Conservation (phyloP, 2,329 filamentous ascomycete species). For the Claviceps fusiformis region DNA sequence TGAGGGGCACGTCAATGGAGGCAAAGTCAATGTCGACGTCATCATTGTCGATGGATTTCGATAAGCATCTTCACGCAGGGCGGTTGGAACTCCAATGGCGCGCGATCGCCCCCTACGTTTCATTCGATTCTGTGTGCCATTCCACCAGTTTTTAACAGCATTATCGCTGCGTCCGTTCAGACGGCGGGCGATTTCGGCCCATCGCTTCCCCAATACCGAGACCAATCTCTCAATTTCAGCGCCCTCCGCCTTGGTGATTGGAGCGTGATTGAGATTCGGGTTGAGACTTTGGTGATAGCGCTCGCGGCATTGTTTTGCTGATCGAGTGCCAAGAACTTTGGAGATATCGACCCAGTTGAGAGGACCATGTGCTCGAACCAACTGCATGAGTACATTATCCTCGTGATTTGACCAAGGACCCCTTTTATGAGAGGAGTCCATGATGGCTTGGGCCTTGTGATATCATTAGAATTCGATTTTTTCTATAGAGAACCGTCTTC, state of each 20-base stretch:
- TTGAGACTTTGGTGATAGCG: slow-evolving; percentile 90
- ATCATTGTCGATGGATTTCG: neutral
- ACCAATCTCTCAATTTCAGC: slow-evolving; percentile 66
- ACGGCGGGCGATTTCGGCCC: slow-evolving; percentile 81
- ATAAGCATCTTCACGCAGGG: neutral
- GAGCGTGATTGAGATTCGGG: slow-evolving; percentile 56
- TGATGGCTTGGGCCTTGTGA: neutral
- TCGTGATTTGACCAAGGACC: slow-evolving; percentile 76
- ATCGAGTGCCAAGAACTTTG: slow-evolving; percentile 58
- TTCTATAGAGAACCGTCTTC: neutral
- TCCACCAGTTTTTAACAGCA: slow-evolving; percentile 97
- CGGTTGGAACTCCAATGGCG: no score
- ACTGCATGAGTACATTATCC: slow-evolving; percentile 54
- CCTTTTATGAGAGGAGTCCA: slow-evolving; percentile 26
- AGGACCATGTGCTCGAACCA: slow-evolving; percentile 58
- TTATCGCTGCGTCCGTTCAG: slow-evolving; percentile 84
- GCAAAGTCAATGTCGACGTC: neutral
- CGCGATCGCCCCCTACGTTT: slow-evolving; percentile 24
- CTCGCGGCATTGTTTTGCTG: slow-evolving; percentile 90
- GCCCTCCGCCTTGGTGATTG: slow-evolving; percentile 59
- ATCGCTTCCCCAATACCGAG: slow-evolving; percentile 65
- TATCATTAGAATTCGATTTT: neutral
- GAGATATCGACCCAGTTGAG: slow-evolving; percentile 89
- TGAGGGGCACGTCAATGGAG: neutral
- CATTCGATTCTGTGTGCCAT: slow-evolving; percentile 77